Base-by-base conservation (phyloP, 2,329 filamentous ascomycete genomes). In the Dactylellina haptotyla region DNA sequence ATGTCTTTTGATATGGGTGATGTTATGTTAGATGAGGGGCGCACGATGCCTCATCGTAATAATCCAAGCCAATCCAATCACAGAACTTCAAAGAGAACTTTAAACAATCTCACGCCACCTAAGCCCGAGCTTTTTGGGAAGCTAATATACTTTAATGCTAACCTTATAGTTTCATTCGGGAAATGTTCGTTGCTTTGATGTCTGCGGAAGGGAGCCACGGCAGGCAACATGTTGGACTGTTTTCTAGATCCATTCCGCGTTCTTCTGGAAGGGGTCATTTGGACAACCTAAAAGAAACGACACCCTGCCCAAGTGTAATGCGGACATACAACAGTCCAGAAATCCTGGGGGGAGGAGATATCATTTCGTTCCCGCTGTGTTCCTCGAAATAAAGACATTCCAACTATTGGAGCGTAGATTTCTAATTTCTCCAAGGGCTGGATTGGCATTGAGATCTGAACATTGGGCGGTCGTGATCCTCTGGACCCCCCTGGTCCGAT, bases 201-300 rank as follows among this genome's bases (percentile, higher is more conserved):
- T 34, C 32, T 14, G 14, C 43, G 18, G 43, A 20, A 25, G 23
- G 48, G 6, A 53, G 18, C 16, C 28, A 34, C 26, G 39, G 39
- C 5, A 12, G 20, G 25, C 37, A 8, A 20, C 51, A 4, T 46
- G 6, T 39, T 50, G 57, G 46, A 14, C 32, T 51, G 45, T 39
- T 39, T 73, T 73, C 69, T 62, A 62, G 69, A 66, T 66, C 54
- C 23, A 39, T 66, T 73, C 48, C 12, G 20, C 32, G 3, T 25
- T 43, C 53, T 73, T 73, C 69, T 73, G 46, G 69, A 73, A 73
- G 46, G 37, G 61, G 39, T 26, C 2, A 43, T 16, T 50, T 8
- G 18, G 4, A n/a, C 14, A 41, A 3, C 57, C 45, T 23, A 50
- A 51, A 48, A 18, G 16, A 30, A 14, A 26, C 41, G 14, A 16